Evolutionary conservation across 2,329 filamentous ascomycete genomes (phyloP).

Genomic region (Pleoardoris graminearum): DNA sequence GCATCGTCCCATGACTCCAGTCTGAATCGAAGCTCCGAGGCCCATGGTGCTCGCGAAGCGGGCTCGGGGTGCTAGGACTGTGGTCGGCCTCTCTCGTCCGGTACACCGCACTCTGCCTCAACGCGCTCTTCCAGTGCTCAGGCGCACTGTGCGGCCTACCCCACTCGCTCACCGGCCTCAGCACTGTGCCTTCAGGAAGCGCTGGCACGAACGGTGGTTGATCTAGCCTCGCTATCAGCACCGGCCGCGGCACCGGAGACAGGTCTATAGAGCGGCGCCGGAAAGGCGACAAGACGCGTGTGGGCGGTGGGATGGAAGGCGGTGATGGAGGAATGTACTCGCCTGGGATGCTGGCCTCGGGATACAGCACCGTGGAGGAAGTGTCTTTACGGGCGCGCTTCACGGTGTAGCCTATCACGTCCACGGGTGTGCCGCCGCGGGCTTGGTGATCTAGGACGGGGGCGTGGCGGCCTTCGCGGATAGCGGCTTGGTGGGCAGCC

Average conservation of each 20-base stretch:
- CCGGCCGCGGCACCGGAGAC: background rate
- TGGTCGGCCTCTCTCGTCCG: background rate
- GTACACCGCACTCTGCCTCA: conserved; percentile 5
- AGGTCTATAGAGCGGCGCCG: background rate
- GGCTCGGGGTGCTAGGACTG: background rate
- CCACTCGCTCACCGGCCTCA: background rate
- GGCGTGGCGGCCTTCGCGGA: conserved; percentile 5
- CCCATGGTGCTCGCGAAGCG: background rate
- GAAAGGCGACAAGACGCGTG: background rate
- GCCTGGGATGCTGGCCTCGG: background rate
- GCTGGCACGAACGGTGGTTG: conserved; percentile 4
- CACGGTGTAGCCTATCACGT: background rate
- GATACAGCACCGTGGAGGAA: background rate
- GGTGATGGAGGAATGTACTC: background rate
- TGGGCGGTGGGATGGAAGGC: background rate
- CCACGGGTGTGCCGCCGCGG: background rate
- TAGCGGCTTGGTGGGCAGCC: conserved; percentile 7
- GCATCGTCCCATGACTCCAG: conserved; percentile 6
- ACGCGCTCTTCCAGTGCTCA: background rate
- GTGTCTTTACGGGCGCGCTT: background rate
- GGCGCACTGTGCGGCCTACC: background rate
- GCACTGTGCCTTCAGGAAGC: background rate
- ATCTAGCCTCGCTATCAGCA: background rate
- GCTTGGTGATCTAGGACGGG: background rate
- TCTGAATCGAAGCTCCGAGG: background rate